phyloP scores from a whole-genome alignment of 2,329 filamentous ascomycete genomes.

The Trichoderma sp. region DNA sequence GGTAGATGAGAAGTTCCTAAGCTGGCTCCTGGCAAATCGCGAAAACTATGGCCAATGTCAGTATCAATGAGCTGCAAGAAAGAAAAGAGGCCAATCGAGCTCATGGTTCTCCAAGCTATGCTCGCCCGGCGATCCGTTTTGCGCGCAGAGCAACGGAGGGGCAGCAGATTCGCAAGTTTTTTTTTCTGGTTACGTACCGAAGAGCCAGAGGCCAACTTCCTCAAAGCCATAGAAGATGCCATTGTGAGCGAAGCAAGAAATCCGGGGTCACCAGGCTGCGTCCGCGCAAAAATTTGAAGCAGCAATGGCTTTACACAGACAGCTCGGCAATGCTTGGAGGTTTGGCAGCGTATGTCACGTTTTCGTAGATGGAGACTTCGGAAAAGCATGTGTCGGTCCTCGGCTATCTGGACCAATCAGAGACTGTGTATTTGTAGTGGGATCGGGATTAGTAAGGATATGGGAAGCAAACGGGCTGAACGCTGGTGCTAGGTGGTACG shows the following conservation, averaged over 20 bases:
- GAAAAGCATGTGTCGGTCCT: conserved; percentile 20
- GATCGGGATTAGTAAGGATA: conserved; percentile 2
- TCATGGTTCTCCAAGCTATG: not conserved
- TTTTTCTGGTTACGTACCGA: conserved; percentile 45
- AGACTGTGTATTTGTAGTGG: conserved; percentile 17
- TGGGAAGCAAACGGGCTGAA: not conserved
- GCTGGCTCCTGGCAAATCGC: conserved; percentile 60
- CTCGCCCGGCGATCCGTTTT: conserved; percentile 15
- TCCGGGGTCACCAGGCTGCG: conserved; percentile 30
- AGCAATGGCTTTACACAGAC: conserved; percentile 19
- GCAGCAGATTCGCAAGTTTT: not conserved
- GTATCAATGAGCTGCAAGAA: conserved; percentile 5
- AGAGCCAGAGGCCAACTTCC: conserved; percentile 56
- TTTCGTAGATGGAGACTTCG: conserved; percentile 20
- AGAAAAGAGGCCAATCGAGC: not conserved
- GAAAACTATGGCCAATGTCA: conserved; percentile 54
- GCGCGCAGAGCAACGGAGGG: conserved; percentile 19
- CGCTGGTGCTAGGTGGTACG: not conserved
- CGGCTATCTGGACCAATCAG: conserved; percentile 21
- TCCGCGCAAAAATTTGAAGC: conserved; percentile 32
- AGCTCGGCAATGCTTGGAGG: conserved; percentile 16
- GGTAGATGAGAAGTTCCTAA: conserved; percentile 83
- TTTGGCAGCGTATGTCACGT: conserved; percentile 20
- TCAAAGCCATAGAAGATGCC: conserved; percentile 65
- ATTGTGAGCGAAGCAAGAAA: conserved; percentile 41